A percentile compares a stretch with the other conserved stretches of the same genome.
These are phyloP conservation scores for Cordyceps cicadae DNA, from an alignment of 2,329 filamentous ascomycete species.

Conservation along the genomic window DNA sequence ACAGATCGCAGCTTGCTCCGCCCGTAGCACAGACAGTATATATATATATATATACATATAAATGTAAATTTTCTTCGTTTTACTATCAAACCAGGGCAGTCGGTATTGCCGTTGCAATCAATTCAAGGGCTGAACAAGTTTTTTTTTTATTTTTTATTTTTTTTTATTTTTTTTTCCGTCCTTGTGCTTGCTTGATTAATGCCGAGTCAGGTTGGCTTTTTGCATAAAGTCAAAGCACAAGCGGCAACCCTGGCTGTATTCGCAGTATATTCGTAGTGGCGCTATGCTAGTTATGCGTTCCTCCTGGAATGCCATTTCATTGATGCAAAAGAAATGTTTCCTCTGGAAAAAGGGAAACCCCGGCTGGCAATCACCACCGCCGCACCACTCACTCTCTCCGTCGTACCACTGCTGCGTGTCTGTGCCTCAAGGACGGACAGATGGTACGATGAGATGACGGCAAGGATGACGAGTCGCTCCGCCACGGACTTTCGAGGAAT, in stretches of 20 bases:
- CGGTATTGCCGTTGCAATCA: constrained; percentile 5
- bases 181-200: background rate
- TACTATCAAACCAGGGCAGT: background rate
- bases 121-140: background rate
- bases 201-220: constrained; percentile 5
- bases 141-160: background rate
- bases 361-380: background rate
- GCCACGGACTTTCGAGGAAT: background rate
- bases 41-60: too few species aligned
- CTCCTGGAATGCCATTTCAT: background rate
- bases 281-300: background rate
- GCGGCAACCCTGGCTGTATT: background rate
- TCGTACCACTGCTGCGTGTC: background rate
- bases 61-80: background rate
- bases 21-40: background rate
- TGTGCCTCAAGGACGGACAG: background rate
- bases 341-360: background rate
- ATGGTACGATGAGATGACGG: background rate
- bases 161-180: background rate
- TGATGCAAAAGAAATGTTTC: too few species aligned
- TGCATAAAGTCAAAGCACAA: background rate
- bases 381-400: too few species aligned
- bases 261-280: too few species aligned
- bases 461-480: background rate
- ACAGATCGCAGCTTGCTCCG: constrained; percentile 1